Evolutionary conservation across 495 filamentous ascomycete species (phyloP), one percentile per base, ranked within the genome.

Genomic region (Aspergillus kassunensis): DNA sequence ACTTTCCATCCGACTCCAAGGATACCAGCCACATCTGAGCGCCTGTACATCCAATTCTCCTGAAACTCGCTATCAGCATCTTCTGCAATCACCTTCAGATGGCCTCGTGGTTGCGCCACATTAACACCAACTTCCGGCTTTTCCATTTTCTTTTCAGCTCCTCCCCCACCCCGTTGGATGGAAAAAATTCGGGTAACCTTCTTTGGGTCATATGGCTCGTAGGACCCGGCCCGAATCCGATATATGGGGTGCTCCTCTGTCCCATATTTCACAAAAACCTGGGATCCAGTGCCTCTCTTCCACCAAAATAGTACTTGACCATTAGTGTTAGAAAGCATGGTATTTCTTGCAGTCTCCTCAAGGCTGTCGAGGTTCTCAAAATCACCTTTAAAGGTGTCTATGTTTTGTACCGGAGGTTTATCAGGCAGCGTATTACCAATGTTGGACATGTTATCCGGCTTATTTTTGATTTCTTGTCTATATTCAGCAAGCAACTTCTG

Each of bases 291-390:
- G 9, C 54, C 62, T 34, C 53, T 61, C 27, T 56, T 49, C 62
- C 49, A 65, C 54, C 49, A 61, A 30, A 51, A 88, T 45, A 83
- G 72, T 47, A 88, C 73, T 44, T 80, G 77, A 71, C 80, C 81
- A 10, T 44, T 40, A 18, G 30, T 8, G 9, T 33, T 3, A n/a
- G 8, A 10, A 33, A 10, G 13, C 30, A 33, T 33, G 12, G 30
- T 33, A n/a, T 33, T 33, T 33, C 30, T 33, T 33, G 30, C 30
- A 33, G 30, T 33, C 12, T 33, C 30, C 30, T 33, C 30, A 11
- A 33, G 30, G 3, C 12, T 33, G 12, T 33, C 30, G 9, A 33
- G 30, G 13, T 33, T 33, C 12, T 33, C 30, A 11, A 33, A 11
- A 3, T 11, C 30, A 33, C 12, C 12, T 11, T 33, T 11, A 33